Conservation (phyloP, 2,329 filamentous ascomycete genomes). For the Diaporthe longicolla region DNA sequence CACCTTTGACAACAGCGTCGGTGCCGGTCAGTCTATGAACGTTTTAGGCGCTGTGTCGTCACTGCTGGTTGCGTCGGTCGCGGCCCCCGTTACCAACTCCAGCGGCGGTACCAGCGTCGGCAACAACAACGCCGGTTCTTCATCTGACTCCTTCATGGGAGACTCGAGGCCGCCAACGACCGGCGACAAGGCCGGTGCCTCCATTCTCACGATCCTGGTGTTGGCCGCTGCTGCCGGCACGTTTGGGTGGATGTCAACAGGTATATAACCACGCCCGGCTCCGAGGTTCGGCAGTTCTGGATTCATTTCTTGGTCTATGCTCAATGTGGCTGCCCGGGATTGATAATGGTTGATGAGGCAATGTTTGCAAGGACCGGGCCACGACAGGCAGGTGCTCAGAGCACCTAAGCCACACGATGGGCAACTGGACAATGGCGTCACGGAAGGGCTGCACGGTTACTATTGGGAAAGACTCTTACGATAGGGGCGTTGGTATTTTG, state of each 20-base stretch:
- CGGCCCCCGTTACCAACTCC: conserved; percentile 43
- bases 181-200: conserved; percentile 49
- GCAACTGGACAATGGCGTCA: conserved; percentile 28
- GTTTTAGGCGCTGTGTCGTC: conserved; percentile 66
- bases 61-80: conserved; percentile 53
- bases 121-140: conserved; percentile 47
- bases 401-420: conserved; percentile 2
- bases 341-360: conserved; percentile 29
- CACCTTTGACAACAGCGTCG: conserved; percentile 63
- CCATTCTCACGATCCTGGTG: conserved; percentile 47
- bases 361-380: conserved; percentile 6
- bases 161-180: conserved; percentile 46
- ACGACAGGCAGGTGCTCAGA: neutral
- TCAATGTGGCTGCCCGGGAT: conserved; percentile 6
- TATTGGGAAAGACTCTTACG: conserved; percentile 4
- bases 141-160: conserved; percentile 45
- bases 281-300: neutral
- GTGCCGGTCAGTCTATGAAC: conserved; percentile 70
- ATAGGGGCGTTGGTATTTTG: conserved; percentile 4
- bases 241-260: conserved; percentile 53
- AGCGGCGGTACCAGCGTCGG: conserved; percentile 49
- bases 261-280: conserved; percentile 28
- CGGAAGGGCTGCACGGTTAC: conserved; percentile 12
- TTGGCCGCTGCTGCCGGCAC: conserved; percentile 46
- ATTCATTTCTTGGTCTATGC: conserved; percentile 12